phyloP scores from a whole-genome alignment of 75 land plant genomes.

The Pinus tabuliformis region DNA sequence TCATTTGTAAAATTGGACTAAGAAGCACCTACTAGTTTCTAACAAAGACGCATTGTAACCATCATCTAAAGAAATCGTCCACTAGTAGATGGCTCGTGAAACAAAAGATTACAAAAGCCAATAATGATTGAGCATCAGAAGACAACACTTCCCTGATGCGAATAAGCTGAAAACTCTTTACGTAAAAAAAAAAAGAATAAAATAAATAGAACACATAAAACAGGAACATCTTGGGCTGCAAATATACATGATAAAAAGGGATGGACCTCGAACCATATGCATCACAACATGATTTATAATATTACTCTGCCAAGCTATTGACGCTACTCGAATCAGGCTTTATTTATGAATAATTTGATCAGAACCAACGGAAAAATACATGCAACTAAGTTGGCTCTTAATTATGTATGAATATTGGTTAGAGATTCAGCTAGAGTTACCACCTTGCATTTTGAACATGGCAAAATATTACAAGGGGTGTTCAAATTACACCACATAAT shows the following conservation, averaged over 20 bases:
- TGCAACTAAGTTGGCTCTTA: too few species aligned
- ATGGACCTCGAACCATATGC: neutral
- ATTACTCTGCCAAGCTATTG: neutral
- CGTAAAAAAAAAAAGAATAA: too few species aligned
- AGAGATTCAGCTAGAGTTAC: neutral
- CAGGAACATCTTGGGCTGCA: neutral
- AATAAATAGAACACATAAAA: neutral
- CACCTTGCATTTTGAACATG: neutral
- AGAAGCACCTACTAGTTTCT: too few species aligned
- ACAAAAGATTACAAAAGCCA: too few species aligned
- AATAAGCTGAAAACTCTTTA: too few species aligned
- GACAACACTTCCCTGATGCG: too few species aligned
- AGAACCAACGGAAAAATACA: neutral
- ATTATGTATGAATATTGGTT: too few species aligned
- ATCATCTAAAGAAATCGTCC: too few species aligned
- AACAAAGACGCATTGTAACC: too few species aligned
- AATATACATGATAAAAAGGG: neutral
- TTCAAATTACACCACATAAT: neutral
- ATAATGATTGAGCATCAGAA: too few species aligned
- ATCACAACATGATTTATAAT: neutral
- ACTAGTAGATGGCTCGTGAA: too few species aligned
- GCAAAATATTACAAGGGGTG: neutral
- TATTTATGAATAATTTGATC: slow-evolving; percentile 3
- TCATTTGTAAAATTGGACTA: too few species aligned
- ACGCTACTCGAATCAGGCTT: neutral